These are phyloP conservation scores for Colletotrichum caudatum DNA, from an alignment of 2,329 filamentous ascomycete species.

Conservation along the genomic window DNA sequence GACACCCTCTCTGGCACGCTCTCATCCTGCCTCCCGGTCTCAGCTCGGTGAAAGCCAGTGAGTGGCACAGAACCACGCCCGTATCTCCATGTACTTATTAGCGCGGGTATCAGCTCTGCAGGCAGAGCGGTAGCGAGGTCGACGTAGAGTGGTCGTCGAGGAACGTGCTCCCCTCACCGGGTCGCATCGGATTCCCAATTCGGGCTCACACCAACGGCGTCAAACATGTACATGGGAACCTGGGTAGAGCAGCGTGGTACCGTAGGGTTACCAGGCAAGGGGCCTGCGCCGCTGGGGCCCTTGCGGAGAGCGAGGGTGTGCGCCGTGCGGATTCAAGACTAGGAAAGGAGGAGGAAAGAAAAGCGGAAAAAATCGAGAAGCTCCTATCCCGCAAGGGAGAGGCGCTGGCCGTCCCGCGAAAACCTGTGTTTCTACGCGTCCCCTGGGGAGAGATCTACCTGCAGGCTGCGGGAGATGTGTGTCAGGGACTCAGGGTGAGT, in stretches of 20 bases:
- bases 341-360: slow-evolving; percentile 35
- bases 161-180: slow-evolving; percentile 61
- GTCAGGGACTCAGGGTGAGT: slow-evolving; percentile 49
- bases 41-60: not conserved
- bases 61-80: slow-evolving; percentile 50
- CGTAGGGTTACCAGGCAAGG: slow-evolving; percentile 61
- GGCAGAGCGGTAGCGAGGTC: slow-evolving; percentile 63
- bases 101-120: slow-evolving; percentile 57
- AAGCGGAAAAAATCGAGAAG: not conserved
- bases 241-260: not conserved
- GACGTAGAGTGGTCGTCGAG: slow-evolving; percentile 53
- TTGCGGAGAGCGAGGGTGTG: too few relatives aligned
- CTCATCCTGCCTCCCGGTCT: not conserved
- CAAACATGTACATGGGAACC: not conserved
- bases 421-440: slow-evolving; percentile 58
- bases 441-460: slow-evolving; percentile 65
- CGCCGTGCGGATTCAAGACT: not conserved
- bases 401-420: slow-evolving; percentile 60
- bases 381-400: slow-evolving; percentile 48
- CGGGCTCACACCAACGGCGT: slow-evolving; percentile 52
- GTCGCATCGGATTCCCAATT: slow-evolving; percentile 68
- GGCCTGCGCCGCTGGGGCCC: not conserved
- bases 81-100: slow-evolving; percentile 65
- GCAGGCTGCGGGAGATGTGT: slow-evolving; percentile 56
- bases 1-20: slow-evolving; percentile 18